Conservation (phyloP, 1,284 basidiomycete species). For the Marasmius fiardii region DNA sequence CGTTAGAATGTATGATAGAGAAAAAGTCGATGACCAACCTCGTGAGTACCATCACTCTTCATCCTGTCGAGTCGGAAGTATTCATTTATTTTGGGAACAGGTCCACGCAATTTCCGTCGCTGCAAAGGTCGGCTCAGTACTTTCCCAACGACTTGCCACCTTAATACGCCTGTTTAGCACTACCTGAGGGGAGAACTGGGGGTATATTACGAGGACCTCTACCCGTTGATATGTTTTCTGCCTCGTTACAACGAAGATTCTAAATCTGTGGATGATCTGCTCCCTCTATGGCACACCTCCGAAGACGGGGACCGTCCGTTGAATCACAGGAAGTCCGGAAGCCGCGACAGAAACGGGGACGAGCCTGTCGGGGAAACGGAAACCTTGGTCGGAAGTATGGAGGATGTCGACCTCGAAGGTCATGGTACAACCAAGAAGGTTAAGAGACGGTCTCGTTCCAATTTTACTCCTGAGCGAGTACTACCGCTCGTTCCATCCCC, state of each 20-base stretch:
- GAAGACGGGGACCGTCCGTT: conserved; percentile 31
- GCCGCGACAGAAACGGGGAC: too few relatives aligned
- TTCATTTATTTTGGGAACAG: conserved; percentile 22
- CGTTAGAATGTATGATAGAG: conserved; percentile 55
- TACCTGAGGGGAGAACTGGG: conserved; percentile 60
- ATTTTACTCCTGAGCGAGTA: conserved; percentile 54
- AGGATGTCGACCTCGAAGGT: background rate
- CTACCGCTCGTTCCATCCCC: conserved; percentile 46
- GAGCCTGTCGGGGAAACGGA: too few relatives aligned
- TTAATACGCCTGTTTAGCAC: conserved; percentile 52
- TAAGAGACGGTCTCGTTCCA: conserved; percentile 25
- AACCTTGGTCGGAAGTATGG: conserved; percentile 17
- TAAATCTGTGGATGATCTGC: conserved; percentile 39
- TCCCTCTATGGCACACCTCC: conserved; percentile 54
- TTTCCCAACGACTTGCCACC: conserved; percentile 14
- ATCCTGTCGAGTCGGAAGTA: background rate
- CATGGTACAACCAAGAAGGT: conserved; percentile 1
- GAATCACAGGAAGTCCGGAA: too few relatives aligned
- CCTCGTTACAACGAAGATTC: conserved; percentile 43
- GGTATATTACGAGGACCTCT: conserved; percentile 64
- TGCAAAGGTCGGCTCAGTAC: conserved; percentile 43
- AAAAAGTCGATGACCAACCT: conserved; percentile 75
- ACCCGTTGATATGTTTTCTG: conserved; percentile 57
- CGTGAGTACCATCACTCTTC: conserved; percentile 27
- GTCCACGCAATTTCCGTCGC: conserved; percentile 63